Percentiles rank a stretch among this genome's conserved stretches.
phyloP scores from a whole-genome alignment of 148 eudicot genomes.

The Mesembryanthemum crystallinum region DNA sequence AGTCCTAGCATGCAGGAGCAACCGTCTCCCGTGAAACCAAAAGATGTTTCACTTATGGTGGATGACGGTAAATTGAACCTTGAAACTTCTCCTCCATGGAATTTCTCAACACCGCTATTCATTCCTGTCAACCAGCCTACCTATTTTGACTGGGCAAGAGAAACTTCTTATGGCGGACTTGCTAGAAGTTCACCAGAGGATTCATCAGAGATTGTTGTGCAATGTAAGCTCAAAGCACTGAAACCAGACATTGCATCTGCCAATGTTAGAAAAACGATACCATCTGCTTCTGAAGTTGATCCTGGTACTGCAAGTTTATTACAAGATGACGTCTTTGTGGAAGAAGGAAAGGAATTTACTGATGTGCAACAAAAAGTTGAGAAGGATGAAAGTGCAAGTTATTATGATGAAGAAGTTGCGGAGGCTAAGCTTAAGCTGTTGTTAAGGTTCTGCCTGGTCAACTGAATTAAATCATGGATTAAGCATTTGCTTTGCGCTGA shows the following conservation, averaged over 20 bases:
- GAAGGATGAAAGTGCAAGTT: constrained; percentile 35
- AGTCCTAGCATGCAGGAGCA: constrained; percentile 27
- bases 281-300: constrained; percentile 32
- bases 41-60: constrained; percentile 22
- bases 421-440: constrained; percentile 74
- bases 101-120: constrained; percentile 22
- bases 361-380: constrained; percentile 36
- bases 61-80: constrained; percentile 31
- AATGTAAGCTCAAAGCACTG: constrained; percentile 27
- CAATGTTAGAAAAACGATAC: constrained; percentile 28
- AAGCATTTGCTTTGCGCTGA: constrained; percentile 15
- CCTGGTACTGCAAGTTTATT: constrained; percentile 27
- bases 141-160: constrained; percentile 27
- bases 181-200: constrained; percentile 8
- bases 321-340: constrained; percentile 25
- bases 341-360: constrained; percentile 37
- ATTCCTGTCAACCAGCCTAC: constrained; percentile 32
- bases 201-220: constrained; percentile 33
- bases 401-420: constrained; percentile 66
- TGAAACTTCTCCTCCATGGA: constrained; percentile 33
- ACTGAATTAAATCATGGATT: constrained; percentile 13
- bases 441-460: constrained; percentile 51
- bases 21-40: constrained; percentile 33
- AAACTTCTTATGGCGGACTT: constrained; percentile 25
- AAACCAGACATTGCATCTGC: constrained; percentile 28